Conservation (phyloP, 495 filamentous ascomycete genomes). For the Penicillium parvum region DNA sequence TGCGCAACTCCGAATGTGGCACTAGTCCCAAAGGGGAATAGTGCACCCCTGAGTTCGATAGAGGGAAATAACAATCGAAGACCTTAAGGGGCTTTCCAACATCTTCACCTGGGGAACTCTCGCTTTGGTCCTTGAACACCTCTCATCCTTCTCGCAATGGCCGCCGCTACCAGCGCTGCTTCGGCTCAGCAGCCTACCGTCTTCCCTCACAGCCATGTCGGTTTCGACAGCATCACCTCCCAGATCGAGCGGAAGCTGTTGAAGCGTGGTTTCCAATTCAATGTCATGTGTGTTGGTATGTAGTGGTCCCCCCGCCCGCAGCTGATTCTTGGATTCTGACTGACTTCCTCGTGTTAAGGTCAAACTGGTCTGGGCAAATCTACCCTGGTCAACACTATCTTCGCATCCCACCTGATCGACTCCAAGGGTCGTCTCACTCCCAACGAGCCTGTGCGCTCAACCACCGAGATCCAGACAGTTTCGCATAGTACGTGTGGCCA, state of each 20-base stretch:
- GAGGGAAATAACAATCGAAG: conserved; percentile 29
- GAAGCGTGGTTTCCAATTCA: conserved; percentile 99
- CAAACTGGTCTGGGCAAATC: conserved; percentile 99
- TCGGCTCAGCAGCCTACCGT: conserved; percentile 54
- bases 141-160: conserved; percentile 39
- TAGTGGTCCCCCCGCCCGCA: too few relatives aligned
- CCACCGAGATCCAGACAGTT: conserved; percentile 95
- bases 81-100: conserved; percentile 34
- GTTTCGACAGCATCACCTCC: conserved; percentile 97
- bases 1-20: conserved; percentile 20
- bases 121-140: conserved; percentile 17
- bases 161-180: conserved; percentile 46
- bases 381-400: conserved; percentile 99
- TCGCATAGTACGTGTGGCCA: conserved; percentile 66
- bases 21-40: conserved; percentile 34
- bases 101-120: conserved; percentile 20
- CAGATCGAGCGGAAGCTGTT: conserved; percentile 99
- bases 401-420: conserved; percentile 98
- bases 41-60: conserved; percentile 38
- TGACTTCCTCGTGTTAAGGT: conserved; percentile 49
- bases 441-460: conserved; percentile 87
- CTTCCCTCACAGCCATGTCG: conserved; percentile 94
- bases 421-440: conserved; percentile 92
- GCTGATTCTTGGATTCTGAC: background rate
- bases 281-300: conserved; percentile 99